A percentile compares a stretch with the other conserved stretches of the same genome.
These are phyloP conservation scores for Cladosporium colombiae DNA, from an alignment of 2,329 filamentous ascomycete species.

Conservation along the genomic window DNA sequence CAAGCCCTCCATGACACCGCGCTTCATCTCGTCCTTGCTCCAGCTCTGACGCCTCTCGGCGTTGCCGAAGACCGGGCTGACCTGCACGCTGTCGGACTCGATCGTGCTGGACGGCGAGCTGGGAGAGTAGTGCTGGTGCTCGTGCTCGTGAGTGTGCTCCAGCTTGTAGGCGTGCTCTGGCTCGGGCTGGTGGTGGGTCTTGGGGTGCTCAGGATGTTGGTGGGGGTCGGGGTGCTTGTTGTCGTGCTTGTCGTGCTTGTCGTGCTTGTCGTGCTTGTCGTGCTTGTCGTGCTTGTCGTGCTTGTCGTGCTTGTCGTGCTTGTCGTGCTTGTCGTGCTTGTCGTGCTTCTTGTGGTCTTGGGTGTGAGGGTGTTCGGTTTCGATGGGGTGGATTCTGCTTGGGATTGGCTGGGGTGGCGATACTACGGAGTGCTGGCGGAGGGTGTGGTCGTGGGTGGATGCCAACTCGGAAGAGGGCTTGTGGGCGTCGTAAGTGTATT, in stretches of 20 bases:
- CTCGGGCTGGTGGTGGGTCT: neutral
- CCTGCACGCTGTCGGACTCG: constrained; percentile 23
- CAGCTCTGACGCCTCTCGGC: constrained; percentile 31
- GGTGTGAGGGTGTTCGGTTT: constrained; percentile 10
- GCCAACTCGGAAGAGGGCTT: constrained; percentile 21
- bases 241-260: constrained; percentile 7
- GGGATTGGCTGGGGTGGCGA: constrained; percentile 18
- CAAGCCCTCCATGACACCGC: constrained; percentile 33
- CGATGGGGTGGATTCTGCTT: constrained; percentile 12
- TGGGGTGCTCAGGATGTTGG: constrained; percentile 16
- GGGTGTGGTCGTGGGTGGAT: constrained; percentile 20
- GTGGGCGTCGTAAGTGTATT: constrained; percentile 20
- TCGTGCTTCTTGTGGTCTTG: neutral
- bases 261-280: constrained; percentile 10
- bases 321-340: constrained; percentile 8
- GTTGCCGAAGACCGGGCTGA: constrained; percentile 23
- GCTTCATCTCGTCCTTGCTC: constrained; percentile 35
- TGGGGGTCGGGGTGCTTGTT: neutral
- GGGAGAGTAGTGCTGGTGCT: constrained; percentile 24
- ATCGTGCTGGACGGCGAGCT: constrained; percentile 18
- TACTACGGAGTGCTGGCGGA: constrained; percentile 21
- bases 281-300: constrained; percentile 9
- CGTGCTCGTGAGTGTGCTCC: constrained; percentile 15
- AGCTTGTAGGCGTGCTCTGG: constrained; percentile 1
- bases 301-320: constrained; percentile 5